phyloP scores from a whole-genome alignment of 495 filamentous ascomycete genomes.

The Podospora conica region DNA sequence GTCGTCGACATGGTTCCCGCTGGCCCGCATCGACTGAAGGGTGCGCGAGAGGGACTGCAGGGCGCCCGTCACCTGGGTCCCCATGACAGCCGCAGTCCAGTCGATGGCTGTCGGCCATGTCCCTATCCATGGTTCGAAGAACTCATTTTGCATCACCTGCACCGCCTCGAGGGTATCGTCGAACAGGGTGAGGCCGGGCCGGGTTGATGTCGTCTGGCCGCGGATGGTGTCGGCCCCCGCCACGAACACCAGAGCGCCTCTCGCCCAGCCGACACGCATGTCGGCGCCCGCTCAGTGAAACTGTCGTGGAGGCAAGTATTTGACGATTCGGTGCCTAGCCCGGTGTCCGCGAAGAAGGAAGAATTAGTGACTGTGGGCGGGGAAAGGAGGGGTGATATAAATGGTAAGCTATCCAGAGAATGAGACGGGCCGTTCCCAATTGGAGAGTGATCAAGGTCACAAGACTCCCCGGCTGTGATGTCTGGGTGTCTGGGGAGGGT shows the following conservation, averaged over 20 bases:
- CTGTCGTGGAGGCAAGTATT: background rate
- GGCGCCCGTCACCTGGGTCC: constrained; percentile 69
- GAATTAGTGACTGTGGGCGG: background rate
- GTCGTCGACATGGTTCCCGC: constrained; percentile 22
- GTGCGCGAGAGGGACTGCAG: constrained; percentile 55
- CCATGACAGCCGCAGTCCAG: constrained; percentile 88
- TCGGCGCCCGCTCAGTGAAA: background rate
- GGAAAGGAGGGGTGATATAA: background rate
- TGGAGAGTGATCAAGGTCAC: background rate
- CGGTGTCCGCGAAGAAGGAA: background rate
- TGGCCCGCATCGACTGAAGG: constrained; percentile 18
- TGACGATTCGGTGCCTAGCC: background rate
- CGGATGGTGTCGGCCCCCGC: background rate
- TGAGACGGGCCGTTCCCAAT: background rate
- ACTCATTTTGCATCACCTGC: constrained; percentile 66
- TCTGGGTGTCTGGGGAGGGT: background rate
- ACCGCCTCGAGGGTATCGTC: constrained; percentile 53
- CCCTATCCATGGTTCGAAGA: constrained; percentile 70
- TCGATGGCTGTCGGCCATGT: constrained; percentile 86
- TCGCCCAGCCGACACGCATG: constrained; percentile 2
- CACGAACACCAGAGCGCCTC: background rate
- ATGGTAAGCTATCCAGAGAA: background rate
- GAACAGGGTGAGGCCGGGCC: constrained; percentile 25
- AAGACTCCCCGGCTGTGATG: background rate
- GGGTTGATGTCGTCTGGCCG: background rate